Evolutionary conservation across 495 filamentous ascomycete genomes (phyloP).

Genomic region (Emericellopsis terricola): DNA sequence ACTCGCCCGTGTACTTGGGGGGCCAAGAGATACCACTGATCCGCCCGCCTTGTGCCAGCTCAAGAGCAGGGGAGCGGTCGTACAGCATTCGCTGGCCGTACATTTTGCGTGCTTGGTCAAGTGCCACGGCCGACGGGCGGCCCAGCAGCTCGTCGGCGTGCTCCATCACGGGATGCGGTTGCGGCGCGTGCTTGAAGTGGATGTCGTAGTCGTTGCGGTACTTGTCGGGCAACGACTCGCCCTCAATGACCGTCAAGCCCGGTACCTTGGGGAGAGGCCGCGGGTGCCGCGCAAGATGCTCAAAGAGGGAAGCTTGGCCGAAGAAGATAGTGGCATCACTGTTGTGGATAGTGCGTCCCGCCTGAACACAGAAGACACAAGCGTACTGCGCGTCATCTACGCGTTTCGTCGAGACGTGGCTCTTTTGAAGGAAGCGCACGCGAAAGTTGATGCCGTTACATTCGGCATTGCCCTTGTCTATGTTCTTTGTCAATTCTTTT

Average conservation of each 20-base stretch:
- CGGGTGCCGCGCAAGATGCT: constrained; percentile 21
- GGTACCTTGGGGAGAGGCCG: constrained; percentile 20
- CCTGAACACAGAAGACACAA: constrained; percentile 22
- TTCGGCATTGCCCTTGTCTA: constrained; percentile 15
- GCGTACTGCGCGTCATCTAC: constrained; percentile 20
- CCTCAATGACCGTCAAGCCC: constrained; percentile 20
- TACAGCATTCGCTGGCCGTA: constrained; percentile 16
- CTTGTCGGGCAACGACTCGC: constrained; percentile 5
- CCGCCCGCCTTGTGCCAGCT: constrained; percentile 20
- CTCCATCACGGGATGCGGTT: constrained; percentile 11
- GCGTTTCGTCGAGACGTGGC: constrained; percentile 16
- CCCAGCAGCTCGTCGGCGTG: constrained; percentile 11
- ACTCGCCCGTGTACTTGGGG: constrained; percentile 22
- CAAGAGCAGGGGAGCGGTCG: constrained; percentile 17
- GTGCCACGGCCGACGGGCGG: constrained; percentile 18
- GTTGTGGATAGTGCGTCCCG: constrained; percentile 15
- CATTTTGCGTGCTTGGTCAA: constrained; percentile 11
- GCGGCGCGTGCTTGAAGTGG: constrained; percentile 18
- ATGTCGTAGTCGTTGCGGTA: constrained; percentile 25
- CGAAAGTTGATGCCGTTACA: constrained; percentile 15
- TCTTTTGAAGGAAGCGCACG: constrained; percentile 22
- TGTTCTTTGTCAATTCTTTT: background rate
- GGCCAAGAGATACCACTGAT: constrained; percentile 30
- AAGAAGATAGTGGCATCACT: constrained; percentile 26
- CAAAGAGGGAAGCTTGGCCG: constrained; percentile 17